A percentile compares a stretch with the other conserved stretches of the same genome.
phyloP scores from a whole-genome alignment of 2,329 filamentous ascomycete genomes.

The Penicillium sp. region DNA sequence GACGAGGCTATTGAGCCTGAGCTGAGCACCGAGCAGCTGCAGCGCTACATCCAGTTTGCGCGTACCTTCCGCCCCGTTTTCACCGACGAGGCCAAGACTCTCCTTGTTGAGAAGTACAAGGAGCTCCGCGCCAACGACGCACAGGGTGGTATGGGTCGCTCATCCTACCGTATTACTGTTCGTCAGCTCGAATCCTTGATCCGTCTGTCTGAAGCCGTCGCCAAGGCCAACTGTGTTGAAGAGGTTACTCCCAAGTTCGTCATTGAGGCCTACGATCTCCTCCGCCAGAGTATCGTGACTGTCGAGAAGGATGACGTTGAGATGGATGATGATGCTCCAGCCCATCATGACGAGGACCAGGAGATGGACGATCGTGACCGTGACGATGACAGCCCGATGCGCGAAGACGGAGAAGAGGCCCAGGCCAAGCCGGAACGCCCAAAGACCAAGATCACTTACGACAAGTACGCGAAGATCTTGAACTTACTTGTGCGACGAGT shows the following conservation, averaged over 20 bases:
- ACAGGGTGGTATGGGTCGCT: slow-evolving; percentile 88
- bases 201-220: slow-evolving; percentile 93
- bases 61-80: slow-evolving; percentile 93
- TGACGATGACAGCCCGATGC: slow-evolving; percentile 57
- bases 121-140: slow-evolving; percentile 91
- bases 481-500: slow-evolving; percentile 82
- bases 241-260: slow-evolving; percentile 86
- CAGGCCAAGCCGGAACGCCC: slow-evolving; percentile 44
- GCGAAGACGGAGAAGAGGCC: slow-evolving; percentile 53
- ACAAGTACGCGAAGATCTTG: slow-evolving; percentile 90
- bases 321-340: slow-evolving; percentile 74
- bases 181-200: slow-evolving; percentile 96
- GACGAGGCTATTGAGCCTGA: slow-evolving; percentile 91
- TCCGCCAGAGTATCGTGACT: slow-evolving; percentile 92
- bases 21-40: slow-evolving; percentile 92
- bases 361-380: slow-evolving; percentile 51
- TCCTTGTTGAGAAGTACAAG: slow-evolving; percentile 91
- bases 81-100: slow-evolving; percentile 78
- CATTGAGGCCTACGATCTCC: slow-evolving; percentile 84
- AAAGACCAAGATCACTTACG: slow-evolving; percentile 89
- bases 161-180: slow-evolving; percentile 96
- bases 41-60: slow-evolving; percentile 96
- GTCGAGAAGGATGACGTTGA: slow-evolving; percentile 98
- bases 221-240: slow-evolving; percentile 94
- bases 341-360: slow-evolving; percentile 48